Evolutionary conservation across 2,329 filamentous ascomycete species (phyloP).

Genomic region (Aureobasidium melanogenum): DNA sequence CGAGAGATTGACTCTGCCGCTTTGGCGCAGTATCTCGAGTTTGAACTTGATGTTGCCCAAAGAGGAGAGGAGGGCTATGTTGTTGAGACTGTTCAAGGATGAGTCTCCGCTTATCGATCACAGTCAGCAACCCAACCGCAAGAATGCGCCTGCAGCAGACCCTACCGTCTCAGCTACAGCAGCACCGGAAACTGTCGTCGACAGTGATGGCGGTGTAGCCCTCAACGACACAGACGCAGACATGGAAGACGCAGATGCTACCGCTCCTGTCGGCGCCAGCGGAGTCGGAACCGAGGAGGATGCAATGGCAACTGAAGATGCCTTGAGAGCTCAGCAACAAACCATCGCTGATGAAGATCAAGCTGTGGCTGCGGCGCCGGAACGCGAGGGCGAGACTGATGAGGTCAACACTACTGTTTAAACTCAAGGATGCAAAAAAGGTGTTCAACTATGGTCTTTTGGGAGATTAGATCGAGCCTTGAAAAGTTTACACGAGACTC

Average conservation of each 20-base stretch:
- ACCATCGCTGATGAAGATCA: conserved; percentile 29
- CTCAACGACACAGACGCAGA: conserved; percentile 25
- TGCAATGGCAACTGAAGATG: conserved; percentile 32
- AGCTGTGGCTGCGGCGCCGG: conserved; percentile 33
- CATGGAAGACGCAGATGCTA: conserved; percentile 16
- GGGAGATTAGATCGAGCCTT: too few species aligned
- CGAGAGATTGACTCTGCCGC: conserved; percentile 78
- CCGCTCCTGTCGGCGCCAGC: conserved; percentile 17
- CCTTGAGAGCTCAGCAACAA: conserved; percentile 30
- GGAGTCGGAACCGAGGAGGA: conserved; percentile 25
- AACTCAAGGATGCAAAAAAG: not conserved
- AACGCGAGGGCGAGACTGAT: conserved; percentile 37
- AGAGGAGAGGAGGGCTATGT: conserved; percentile 85
- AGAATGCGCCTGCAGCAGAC: not conserved
- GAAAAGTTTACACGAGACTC: too few species aligned
- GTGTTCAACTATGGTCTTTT: too few species aligned
- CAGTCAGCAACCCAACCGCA: conserved; percentile 18
- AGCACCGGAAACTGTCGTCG: conserved; percentile 25
- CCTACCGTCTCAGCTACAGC: not conserved
- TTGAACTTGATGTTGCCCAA: conserved; percentile 98
- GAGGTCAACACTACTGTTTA: conserved; percentile 40
- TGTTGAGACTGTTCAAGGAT: conserved; percentile 85
- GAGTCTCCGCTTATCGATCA: conserved; percentile 73
- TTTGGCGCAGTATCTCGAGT: conserved; percentile 88
- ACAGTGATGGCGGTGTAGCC: conserved; percentile 14